Evolutionary conservation across 2,329 filamentous ascomycete species (phyloP).

Genomic region (Fusarium gaditjirri): DNA sequence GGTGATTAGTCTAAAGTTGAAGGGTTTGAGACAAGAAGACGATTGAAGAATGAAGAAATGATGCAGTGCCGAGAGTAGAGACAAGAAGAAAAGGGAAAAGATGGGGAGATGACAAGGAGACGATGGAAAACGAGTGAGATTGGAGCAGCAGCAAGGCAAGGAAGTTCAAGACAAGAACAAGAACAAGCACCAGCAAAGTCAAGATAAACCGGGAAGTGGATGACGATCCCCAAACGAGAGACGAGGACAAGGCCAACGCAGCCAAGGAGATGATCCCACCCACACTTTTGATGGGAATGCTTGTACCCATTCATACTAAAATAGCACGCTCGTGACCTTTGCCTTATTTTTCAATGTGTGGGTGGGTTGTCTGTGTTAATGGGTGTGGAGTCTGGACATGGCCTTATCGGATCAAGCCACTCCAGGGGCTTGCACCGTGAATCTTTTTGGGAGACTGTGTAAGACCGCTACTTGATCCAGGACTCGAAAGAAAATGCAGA

Average conservation of each 20-base stretch:
- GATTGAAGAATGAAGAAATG: constrained; percentile 14
- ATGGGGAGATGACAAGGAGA: constrained; percentile 18
- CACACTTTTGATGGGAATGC: constrained; percentile 8
- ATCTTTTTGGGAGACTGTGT: constrained; percentile 18
- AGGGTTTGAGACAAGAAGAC: constrained; percentile 17
- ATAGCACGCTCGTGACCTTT: constrained; percentile 20
- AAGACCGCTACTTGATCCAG: not conserved
- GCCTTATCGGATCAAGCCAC: constrained; percentile 44
- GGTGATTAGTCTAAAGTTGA: constrained; percentile 20
- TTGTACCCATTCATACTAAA: constrained; percentile 24
- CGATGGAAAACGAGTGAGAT: constrained; percentile 27
- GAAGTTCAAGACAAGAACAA: constrained; percentile 16
- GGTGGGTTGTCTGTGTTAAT: constrained; percentile 5
- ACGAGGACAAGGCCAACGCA: constrained; percentile 17
- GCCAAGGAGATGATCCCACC: constrained; percentile 32
- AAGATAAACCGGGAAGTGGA: constrained; percentile 42
- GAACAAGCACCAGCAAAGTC: constrained; percentile 7
- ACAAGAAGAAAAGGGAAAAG: constrained; percentile 1
- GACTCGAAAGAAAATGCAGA: not conserved
- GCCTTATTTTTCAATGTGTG: constrained; percentile 10
- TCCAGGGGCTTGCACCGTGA: constrained; percentile 32
- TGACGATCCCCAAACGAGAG: constrained; percentile 43
- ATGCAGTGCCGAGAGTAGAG: constrained; percentile 10
- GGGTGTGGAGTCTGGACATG: constrained; percentile 30
- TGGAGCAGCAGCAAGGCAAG: constrained; percentile 18